phyloP scores from a whole-genome alignment of 148 eudicot genomes.

The Rheum nobile region DNA sequence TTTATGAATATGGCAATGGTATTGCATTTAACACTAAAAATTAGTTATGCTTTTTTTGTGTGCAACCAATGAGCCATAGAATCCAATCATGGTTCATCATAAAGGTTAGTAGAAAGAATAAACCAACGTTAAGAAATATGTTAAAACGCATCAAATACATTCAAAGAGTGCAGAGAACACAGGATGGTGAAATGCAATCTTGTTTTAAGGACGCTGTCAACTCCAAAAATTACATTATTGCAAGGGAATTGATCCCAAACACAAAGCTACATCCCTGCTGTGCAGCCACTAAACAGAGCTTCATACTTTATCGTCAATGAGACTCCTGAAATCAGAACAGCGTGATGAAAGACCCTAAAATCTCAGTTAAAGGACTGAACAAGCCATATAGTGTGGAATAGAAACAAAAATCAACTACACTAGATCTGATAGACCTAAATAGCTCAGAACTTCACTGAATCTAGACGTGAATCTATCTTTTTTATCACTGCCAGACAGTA shows the following conservation, averaged over 20 bases:
- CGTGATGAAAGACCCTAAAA: background rate
- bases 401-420: background rate
- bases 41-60: background rate
- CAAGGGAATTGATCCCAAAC: background rate
- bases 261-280: background rate
- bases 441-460: background rate
- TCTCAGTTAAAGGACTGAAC: background rate
- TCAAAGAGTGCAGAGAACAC: conserved; percentile 3
- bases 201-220: background rate
- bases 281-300: conserved; percentile 3
- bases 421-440: background rate
- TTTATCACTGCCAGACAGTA: background rate
- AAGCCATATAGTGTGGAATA: background rate
- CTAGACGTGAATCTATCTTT: background rate
- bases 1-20: too few relatives aligned
- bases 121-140: background rate
- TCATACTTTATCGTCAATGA: conserved; percentile 9
- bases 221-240: conserved; percentile 6
- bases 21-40: too few relatives aligned
- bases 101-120: background rate
- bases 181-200: background rate
- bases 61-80: background rate
- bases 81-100: background rate
- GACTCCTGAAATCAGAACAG: conserved; percentile 15
- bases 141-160: background rate